Conservation (phyloP, 345 rosid genomes). For the Punica granatum region DNA sequence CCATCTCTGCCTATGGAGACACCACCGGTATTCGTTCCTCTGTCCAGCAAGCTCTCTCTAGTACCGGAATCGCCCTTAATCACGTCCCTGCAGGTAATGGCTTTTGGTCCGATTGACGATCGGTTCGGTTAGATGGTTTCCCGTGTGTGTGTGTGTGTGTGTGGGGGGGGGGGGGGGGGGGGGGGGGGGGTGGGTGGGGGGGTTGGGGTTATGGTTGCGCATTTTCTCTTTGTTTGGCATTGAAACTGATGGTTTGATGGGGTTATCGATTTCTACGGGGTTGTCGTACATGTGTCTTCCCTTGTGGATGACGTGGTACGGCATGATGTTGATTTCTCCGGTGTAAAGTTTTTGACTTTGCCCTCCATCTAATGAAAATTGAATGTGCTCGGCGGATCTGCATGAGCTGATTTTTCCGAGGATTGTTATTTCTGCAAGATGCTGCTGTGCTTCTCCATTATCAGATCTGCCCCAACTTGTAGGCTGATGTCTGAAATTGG, state of each 20-base stretch:
- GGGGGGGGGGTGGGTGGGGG: too few species aligned
- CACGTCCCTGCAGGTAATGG: slow-evolving; percentile 37
- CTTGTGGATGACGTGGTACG: background rate
- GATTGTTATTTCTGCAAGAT: background rate
- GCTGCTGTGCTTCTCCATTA: too few species aligned
- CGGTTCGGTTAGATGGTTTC: too few species aligned
- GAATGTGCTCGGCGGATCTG: background rate
- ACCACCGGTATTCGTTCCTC: slow-evolving; percentile 25
- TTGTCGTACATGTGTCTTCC: background rate
- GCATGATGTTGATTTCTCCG: background rate
- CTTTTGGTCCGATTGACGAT: background rate
- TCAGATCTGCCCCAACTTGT: too few species aligned
- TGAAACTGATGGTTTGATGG: background rate
- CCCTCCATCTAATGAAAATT: background rate
- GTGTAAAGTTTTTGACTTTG: background rate
- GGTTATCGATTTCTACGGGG: too few species aligned
- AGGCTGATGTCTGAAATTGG: too few species aligned
- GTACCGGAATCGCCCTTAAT: slow-evolving; percentile 34
- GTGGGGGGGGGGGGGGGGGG: too few species aligned
- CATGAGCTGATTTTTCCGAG: background rate
- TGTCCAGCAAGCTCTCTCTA: slow-evolving; percentile 37
- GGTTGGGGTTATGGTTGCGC: too few species aligned
- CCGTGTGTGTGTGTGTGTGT: too few species aligned
- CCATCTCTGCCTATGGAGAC: slow-evolving; percentile 43
- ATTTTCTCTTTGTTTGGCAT: background rate